These are phyloP conservation scores for Cystofilobasidium capitatum DNA, from an alignment of 768 basidiomycete genomes.

Conservation along the genomic window DNA sequence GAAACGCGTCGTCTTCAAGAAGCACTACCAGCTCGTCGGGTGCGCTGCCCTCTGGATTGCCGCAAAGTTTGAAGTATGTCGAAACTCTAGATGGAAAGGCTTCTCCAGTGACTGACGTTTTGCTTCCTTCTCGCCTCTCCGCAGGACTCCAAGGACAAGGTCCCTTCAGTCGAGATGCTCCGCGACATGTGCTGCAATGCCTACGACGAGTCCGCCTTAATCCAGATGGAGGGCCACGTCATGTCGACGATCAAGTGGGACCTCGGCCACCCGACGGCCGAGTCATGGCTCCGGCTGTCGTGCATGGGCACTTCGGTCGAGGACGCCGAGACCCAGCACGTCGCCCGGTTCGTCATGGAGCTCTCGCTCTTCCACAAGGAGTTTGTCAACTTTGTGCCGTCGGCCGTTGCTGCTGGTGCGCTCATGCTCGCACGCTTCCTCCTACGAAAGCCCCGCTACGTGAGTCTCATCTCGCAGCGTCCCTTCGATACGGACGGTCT, in stretches of 20 bases:
- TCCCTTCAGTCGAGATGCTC: conserved; percentile 89
- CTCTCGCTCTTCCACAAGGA: conserved; percentile 96
- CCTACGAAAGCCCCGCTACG: conserved; percentile 64
- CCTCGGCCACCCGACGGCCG: conserved; percentile 92
- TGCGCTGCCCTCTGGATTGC: conserved; percentile 99
- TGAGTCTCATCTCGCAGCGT: conserved; percentile 38
- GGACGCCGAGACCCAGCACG: conserved; percentile 82
- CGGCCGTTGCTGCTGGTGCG: conserved; percentile 78
- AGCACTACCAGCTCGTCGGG: conserved; percentile 97
- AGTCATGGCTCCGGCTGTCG: conserved; percentile 77
- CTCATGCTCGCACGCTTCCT: conserved; percentile 80
- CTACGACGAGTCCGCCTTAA: conserved; percentile 93
- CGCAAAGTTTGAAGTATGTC: conserved; percentile 71
- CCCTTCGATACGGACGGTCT: background rate
- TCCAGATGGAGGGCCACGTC: conserved; percentile 98
- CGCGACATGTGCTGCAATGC: conserved; percentile 91
- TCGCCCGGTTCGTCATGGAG: conserved; percentile 98
- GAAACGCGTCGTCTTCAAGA: conserved; percentile 94
- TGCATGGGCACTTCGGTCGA: conserved; percentile 54
- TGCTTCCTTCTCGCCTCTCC: background rate
- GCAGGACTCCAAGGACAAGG: conserved; percentile 86
- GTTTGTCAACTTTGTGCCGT: conserved; percentile 75
- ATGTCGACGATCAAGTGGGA: conserved; percentile 93
- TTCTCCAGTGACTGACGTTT: background rate
- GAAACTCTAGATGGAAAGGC: no score